These are phyloP conservation scores for Hypoxylon rubiginosum DNA, from an alignment of 2,329 filamentous ascomycete species.

Conservation along the genomic window DNA sequence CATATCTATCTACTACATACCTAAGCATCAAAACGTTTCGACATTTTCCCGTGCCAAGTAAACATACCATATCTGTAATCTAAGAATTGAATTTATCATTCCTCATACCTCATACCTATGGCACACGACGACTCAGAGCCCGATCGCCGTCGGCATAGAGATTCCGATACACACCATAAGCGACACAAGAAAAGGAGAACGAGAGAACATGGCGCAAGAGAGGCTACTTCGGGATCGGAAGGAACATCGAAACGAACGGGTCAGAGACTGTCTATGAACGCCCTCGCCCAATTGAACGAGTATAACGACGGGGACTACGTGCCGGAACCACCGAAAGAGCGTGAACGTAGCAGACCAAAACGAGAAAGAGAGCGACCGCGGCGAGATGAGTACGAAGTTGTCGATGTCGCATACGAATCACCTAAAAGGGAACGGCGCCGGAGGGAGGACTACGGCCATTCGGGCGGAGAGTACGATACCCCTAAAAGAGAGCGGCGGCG, in stretches of 20 bases:
- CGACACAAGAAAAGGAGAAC: constrained; percentile 55
- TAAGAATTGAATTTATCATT: constrained; percentile 23
- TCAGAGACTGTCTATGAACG: constrained; percentile 62
- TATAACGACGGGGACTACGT: constrained; percentile 63
- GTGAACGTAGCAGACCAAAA: constrained; percentile 52
- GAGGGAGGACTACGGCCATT: constrained; percentile 40
- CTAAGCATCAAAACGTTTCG: neutral
- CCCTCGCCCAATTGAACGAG: constrained; percentile 75
- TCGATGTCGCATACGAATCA: constrained; percentile 41
- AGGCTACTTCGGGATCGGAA: constrained; percentile 53
- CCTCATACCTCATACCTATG: constrained; percentile 47
- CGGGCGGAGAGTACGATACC: constrained; percentile 45
- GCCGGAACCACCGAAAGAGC: constrained; percentile 58
- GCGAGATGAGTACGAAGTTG: constrained; percentile 38
- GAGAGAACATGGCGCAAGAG: constrained; percentile 49
- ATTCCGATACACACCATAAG: constrained; percentile 49
- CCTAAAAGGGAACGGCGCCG: constrained; percentile 41
- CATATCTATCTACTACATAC: constrained; percentile 9
- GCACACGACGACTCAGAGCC: constrained; percentile 49
- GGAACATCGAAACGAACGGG: constrained; percentile 49
- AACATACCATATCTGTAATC: constrained; percentile 12
- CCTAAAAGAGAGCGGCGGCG: constrained; percentile 36
- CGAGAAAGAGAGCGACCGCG: constrained; percentile 53
- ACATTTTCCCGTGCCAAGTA: constrained; percentile 3
- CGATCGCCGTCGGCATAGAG: constrained; percentile 45